Base-by-base conservation (phyloP, 768 basidiomycete genomes). In the Tricholoma saponaceum region DNA sequence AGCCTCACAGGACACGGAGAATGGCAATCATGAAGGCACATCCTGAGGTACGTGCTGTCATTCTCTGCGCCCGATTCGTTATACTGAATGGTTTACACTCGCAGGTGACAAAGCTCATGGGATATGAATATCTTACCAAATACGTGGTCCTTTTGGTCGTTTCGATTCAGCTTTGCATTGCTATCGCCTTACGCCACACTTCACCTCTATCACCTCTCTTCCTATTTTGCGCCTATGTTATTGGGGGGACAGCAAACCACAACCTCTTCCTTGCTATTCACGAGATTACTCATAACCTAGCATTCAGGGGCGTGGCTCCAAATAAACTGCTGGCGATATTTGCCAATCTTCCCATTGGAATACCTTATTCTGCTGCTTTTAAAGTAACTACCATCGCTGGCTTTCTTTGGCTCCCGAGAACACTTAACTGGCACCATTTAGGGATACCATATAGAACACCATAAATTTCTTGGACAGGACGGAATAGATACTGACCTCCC, bases 231-330 rank as follows among this genome's bases (percentile, higher is more conserved):
- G 93, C 96, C 0, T 98, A 98, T 69, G 78, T 74, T 13, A 80
- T 98, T 51, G 97, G 97, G 1, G 97, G 94, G 3, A 98, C 96
- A 0, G 89, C 90, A 7, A 99, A 98, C 73, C 97, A 99, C 70
- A 99, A 98, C 70, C 81, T 96, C 37, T 99, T 99, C 74, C 83
- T 99, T 50, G 94, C 97, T 43, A 97, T 99, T 54, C 97, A 99
- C 69, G 97, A 99, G 68, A 97, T 99, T 60, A 97, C 95, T 2
- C 97, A 99, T 71, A 98, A 98, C 69, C 81, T 99, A 25, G 97
- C 94, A 1, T 98, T 98, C 76, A 83, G 80, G 60, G 80, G 88
- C 22, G 82, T 98, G 47, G 76, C 75, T 52, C 83, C 87, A 7
- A 99, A 98, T 75, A 94, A 95, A 66, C 69, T 86, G 23, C 75